phyloP scores from a whole-genome alignment of 768 basidiomycete genomes.

The Roridomyces roridus region DNA sequence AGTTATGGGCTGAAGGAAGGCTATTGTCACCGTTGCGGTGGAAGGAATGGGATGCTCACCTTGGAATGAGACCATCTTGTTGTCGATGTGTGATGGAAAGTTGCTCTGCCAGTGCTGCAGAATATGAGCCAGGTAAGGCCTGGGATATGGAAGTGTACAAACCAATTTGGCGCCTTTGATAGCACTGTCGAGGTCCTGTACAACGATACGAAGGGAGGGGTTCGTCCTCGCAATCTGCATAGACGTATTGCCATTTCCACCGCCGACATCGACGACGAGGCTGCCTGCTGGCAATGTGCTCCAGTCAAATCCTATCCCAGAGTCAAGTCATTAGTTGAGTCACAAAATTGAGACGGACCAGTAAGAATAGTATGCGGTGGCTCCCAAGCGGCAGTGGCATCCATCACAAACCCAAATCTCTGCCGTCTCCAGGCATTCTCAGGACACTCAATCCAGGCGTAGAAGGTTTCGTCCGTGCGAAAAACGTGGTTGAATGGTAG shows the following conservation, averaged over 20 bases:
- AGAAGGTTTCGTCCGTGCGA: too few relatives aligned
- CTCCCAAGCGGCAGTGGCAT: too few relatives aligned
- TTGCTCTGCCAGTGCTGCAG: background rate
- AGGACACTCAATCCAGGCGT: too few relatives aligned
- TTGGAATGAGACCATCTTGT: constrained; percentile 5
- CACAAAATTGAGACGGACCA: too few relatives aligned
- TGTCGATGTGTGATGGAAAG: background rate
- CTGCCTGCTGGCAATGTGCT: background rate
- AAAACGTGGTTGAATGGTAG: too few relatives aligned
- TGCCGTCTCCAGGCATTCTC: too few relatives aligned
- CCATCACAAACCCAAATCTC: too few relatives aligned
- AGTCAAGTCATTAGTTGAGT: too few relatives aligned
- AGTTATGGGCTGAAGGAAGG: background rate
- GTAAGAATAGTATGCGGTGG: too few relatives aligned
- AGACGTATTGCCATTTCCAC: background rate
- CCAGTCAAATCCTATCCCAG: constrained; percentile 2
- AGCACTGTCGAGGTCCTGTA: background rate
- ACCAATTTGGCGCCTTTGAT: background rate
- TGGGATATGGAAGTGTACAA: background rate
- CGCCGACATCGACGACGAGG: background rate
- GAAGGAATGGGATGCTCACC: background rate
- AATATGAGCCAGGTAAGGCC: background rate
- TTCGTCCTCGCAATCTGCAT: background rate
- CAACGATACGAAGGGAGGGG: background rate
- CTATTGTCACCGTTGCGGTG: background rate